phyloP scores from a whole-genome alignment of 345 rosid genomes.

The Gossypium longicalyx region DNA sequence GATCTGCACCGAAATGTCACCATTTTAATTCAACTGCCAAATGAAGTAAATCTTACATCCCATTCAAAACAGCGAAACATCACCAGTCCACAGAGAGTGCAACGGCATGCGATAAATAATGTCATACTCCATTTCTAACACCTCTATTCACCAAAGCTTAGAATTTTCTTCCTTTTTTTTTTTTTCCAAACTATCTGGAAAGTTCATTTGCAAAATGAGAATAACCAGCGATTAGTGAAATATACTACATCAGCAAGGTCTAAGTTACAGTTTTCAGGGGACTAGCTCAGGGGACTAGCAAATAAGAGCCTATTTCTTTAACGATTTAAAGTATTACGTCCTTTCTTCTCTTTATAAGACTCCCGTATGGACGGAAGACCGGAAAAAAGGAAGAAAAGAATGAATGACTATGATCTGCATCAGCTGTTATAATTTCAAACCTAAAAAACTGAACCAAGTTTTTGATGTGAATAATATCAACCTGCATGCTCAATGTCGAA shows the following conservation, averaged over 20 bases:
- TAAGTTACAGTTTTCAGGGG: background rate
- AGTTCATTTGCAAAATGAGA: background rate
- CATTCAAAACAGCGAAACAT: background rate
- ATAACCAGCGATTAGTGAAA: background rate
- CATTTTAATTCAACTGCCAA: background rate
- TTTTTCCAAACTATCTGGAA: background rate
- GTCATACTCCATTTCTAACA: background rate
- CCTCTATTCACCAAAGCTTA: background rate
- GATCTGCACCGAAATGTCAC: constrained; percentile 39
- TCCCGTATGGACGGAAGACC: too few species aligned
- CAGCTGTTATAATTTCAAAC: too few species aligned
- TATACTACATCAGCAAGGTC: background rate
- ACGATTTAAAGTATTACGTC: too few species aligned
- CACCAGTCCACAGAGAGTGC: background rate
- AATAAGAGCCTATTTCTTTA: too few species aligned
- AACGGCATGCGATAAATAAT: background rate
- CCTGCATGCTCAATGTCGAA: too few species aligned
- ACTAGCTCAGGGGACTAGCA: too few species aligned
- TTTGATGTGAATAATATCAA: too few species aligned
- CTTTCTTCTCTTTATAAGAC: too few species aligned
- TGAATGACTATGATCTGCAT: too few species aligned
- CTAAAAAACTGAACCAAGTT: too few species aligned
- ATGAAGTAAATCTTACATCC: background rate
- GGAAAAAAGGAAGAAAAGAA: too few species aligned
- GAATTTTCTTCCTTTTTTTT: background rate